Base-by-base conservation (phyloP, 2,329 filamentous ascomycete genomes). In the Exophiala calicioides region DNA sequence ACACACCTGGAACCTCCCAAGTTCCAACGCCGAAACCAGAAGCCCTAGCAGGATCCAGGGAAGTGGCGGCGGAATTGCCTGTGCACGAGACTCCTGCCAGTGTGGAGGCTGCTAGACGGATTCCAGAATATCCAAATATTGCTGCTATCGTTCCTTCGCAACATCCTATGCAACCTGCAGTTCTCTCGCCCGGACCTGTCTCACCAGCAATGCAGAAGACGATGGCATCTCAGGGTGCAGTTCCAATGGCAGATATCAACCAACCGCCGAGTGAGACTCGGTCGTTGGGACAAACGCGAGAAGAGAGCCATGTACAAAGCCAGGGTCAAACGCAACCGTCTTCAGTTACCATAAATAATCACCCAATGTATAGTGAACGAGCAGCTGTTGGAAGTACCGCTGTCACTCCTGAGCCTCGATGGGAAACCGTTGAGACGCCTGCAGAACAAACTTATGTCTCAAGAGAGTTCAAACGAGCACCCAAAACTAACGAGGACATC, bases 121-220 rank as follows among this genome's bases (percentile, higher is more conserved):
- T 15, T 30, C 20, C 13, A 5, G 32, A 45, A 24, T 34, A 44
- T 31, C 53, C 45, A 15, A 50, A 43, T 29, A 52, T 52, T 32
- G 40, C 44, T n/a, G 21, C 55, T 8, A 32, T 46, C 20, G 37
- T 51, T 7, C 43, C 40, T 19, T 2, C 32, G 23, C 42, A n/a
- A n/a, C n/a, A 41, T 24, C 19, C 33, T 12, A 23, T 42, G 8
- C 53, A 45, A 10, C 40, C 45, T 8, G 26, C 30, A 13, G 23
- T 80, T 2, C 74, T 75, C 1, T 81, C 82, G 4, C 81, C 83
- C 0, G 77, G 77, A 0, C 81, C 81, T 2, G 65, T 80, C 0
- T 85, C 85, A 1, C 82, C 84, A 1, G 82, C 76, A 0, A 68
- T 85, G 29, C 74, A 81, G 27, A 73, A 74, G 10, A 78, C 78